A percentile compares a stretch with the other conserved stretches of the same genome.
Evolutionary conservation across 352 stramenopile genomes (phyloP).

Genomic region (Phytophthora hibernalis): DNA sequence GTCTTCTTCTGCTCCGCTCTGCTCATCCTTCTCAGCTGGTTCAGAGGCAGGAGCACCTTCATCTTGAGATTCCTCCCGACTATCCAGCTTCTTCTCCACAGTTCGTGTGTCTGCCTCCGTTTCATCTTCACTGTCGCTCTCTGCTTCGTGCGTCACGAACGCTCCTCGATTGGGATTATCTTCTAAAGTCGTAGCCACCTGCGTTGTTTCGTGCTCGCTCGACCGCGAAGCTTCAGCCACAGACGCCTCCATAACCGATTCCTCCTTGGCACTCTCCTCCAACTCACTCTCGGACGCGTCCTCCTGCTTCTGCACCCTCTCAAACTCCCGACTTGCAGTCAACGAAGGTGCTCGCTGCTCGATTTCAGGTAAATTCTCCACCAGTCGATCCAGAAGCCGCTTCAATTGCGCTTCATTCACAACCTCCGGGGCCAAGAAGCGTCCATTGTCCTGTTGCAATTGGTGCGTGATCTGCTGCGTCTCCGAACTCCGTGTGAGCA

Average conservation of each 20-base stretch:
- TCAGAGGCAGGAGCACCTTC: neutral
- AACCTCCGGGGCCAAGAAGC: constrained; percentile 63
- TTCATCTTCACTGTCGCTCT: constrained; percentile 17
- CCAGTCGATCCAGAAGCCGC: constrained; percentile 66
- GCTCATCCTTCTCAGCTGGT: constrained; percentile 4
- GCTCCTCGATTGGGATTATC: constrained; percentile 22
- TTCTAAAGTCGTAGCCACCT: constrained; percentile 8
- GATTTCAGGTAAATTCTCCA: constrained; percentile 49
- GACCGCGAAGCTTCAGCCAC: constrained; percentile 46
- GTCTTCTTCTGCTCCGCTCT: constrained; percentile 35
- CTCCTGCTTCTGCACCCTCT: constrained; percentile 21
- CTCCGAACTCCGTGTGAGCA: constrained; percentile 58
- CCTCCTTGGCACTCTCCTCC: constrained; percentile 52
- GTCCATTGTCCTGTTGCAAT: constrained; percentile 70
- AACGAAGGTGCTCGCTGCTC: constrained; percentile 2
- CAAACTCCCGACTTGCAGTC: constrained; percentile 3
- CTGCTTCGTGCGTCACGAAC: constrained; percentile 29
- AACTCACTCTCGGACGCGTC: constrained; percentile 34
- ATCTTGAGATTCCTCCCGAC: constrained; percentile 3
- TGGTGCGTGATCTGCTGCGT: constrained; percentile 50
- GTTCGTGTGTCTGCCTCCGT: neutral
- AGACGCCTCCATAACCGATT: constrained; percentile 40
- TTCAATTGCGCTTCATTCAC: constrained; percentile 76
- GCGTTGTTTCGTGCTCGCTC: constrained; percentile 26
- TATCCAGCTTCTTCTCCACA: neutral